Evolutionary conservation across 495 filamentous ascomycete species (phyloP).

Genomic region (Friedmanniomyces endolithicus): DNA sequence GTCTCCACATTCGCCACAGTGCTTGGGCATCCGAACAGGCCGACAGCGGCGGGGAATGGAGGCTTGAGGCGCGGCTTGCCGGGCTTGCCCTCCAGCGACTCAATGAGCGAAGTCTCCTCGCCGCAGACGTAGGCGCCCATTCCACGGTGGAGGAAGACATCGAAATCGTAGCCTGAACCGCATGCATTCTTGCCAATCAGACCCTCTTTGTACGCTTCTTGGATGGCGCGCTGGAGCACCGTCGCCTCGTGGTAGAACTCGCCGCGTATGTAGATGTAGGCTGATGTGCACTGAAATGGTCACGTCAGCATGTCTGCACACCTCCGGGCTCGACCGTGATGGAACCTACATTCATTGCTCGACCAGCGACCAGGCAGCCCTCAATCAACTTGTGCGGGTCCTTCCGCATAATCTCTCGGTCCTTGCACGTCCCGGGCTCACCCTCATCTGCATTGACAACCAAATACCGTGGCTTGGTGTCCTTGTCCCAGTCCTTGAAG

Average conservation of each 20-base stretch:
- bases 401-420: conserved; percentile 99
- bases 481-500: conserved; percentile 98
- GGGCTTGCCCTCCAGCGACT: conserved; percentile 94
- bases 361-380: conserved; percentile 86
- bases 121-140: conserved; percentile 97
- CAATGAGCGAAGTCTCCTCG: conserved; percentile 94
- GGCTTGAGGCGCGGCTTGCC: conserved; percentile 98
- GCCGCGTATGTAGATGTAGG: conserved; percentile 98
- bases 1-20: conserved; percentile 99
- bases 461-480: conserved; percentile 86
- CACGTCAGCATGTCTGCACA: conserved; percentile 35
- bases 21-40: conserved; percentile 92
- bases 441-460: conserved; percentile 98
- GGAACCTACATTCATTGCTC: conserved; percentile 17
- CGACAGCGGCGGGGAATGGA: conserved; percentile 92
- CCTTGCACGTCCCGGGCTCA: conserved; percentile 97
- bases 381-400: conserved; percentile 98
- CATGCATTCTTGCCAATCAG: conserved; percentile 97
- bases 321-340: too few species aligned
- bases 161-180: conserved; percentile 92
- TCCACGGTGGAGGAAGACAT: conserved; percentile 90
- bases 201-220: conserved; percentile 89
- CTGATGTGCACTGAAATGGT: conserved; percentile 93
- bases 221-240: conserved; percentile 83
- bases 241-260: conserved; percentile 98